Evolutionary conservation across 192 early-diverging fungal genomes (phyloP), one percentile per base, ranked within the genome.

Genomic region (Coemansia sp.): DNA sequence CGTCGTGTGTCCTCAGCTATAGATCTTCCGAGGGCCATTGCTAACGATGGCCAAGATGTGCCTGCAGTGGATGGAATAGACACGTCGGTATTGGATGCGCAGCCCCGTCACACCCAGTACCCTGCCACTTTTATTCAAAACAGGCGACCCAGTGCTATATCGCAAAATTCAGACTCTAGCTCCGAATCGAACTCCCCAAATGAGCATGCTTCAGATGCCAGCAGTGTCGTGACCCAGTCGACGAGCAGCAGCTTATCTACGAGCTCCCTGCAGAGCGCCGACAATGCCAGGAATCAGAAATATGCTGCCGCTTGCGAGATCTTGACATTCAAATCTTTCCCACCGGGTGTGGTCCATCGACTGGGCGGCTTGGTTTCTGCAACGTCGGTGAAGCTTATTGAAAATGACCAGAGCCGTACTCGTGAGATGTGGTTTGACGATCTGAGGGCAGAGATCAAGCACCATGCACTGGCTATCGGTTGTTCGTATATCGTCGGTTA

Each of bases 401-500:
- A 65, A 17, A 66, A 66, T 24, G 70, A 72, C 64, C 64, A 65
- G 58, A 66, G 64, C 64, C 53, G 70, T 5, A 67, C 84, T 15
- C 73, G 90, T 10, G 88, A 90, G 60, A 41, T 74, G 4, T 91
- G 90, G 90, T 91, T 89, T 86, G 67, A 80, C 10, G 92, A 94
- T 74, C 73, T 94, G 13, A 77, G 92, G 38, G 91, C 91, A 32
- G 92, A 94, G 71, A 89, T 94, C 75, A 90, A 91, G 62, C 77
- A 80, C 39, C 92, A 94, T 66, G 91, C 92, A 12, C 64, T 86
- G 56, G 74, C 82, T 0, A 67, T 92, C 7, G 85, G 86, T n/a
- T 94, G 91, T 64, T 77, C 87, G 31, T 82, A 89, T 58, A 80
- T 94, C 27, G 80, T 92, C 42, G 92, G 92, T 45, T 94, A 94